Base-by-base conservation (phyloP, 805 yeast species). In the Barnettozyma sucrosica region DNA sequence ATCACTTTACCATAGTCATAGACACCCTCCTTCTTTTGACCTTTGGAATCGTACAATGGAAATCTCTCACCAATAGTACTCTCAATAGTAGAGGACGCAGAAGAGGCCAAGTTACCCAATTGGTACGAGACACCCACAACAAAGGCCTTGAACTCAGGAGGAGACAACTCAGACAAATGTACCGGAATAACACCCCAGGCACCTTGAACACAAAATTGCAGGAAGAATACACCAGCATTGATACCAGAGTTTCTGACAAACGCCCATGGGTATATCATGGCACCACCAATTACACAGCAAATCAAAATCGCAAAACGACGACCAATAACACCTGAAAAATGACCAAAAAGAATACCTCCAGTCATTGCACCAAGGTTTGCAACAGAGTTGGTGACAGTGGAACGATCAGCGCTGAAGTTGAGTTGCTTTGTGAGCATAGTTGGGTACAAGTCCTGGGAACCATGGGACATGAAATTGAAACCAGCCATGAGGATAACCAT, bases 181-280 rank as follows among this genome's bases (percentile, higher is more conserved):
- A 79, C 70, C 44, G 86, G 85, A 45, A 76, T 69, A 34, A 79
- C 80, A 55, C 85, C 86, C 81, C 84, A 81, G 23, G 81, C 79
- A 56, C 86, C 86, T 64, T 79, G 85, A 45, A 81, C 85, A 51
- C 74, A 76, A 58, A 76, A 75, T 57, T 80, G 85, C 50, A 80
- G 63, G 66, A 77, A 79, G 60, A 80, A 79, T 0, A 67, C 83
- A 51, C 81, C 82, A 0, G 81, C 82, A 54, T 75, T 74, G 49
- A 76, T 72, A 13, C 72, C 80, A 34, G 66, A 64, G 32, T 62
- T 62, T 60, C 71, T 37, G 57, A 76, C 55, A 64, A 71, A 77
- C 2, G 80, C 81, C 79, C 81, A 77, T 53, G 86, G 85, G 56
- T 81, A 81, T 47, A 80, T 71, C 54, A 80, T 62, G 2, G 80